phyloP scores from a whole-genome alignment of 2,329 filamentous ascomycete species.

The Aspergillus hortae region DNA sequence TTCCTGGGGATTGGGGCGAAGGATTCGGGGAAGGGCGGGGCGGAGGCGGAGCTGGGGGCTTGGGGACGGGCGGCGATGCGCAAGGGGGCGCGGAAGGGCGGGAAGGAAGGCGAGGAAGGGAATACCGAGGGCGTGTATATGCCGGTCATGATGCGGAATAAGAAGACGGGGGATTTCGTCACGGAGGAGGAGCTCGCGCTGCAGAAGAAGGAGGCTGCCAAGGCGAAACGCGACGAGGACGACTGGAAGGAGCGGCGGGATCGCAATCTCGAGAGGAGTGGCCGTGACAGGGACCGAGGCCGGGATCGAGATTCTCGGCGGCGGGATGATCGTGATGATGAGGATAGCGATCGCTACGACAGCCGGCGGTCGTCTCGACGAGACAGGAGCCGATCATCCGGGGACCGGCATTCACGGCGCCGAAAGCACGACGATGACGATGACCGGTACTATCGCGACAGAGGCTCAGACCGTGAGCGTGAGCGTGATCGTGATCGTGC shows the following conservation, averaged over 20 bases:
- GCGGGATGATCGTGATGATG: conserved; percentile 30
- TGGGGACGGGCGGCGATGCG: conserved; percentile 67
- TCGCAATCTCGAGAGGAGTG: conserved; percentile 40
- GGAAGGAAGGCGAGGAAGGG: conserved; percentile 41
- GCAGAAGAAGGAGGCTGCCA: conserved; percentile 46
- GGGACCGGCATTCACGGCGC: conserved; percentile 33
- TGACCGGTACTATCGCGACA: conserved; percentile 33
- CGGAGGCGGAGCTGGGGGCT: conserved; percentile 69
- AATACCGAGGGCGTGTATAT: conserved; percentile 53
- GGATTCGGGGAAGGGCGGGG: conserved; percentile 53
- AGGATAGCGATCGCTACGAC: conserved; percentile 32
- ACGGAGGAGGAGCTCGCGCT: conserved; percentile 60
- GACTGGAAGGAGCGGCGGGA: conserved; percentile 46
- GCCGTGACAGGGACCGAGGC: conserved; percentile 34
- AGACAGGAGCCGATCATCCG: conserved; percentile 34
- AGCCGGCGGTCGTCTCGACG: conserved; percentile 36
- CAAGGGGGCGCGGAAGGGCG: conserved; percentile 55
- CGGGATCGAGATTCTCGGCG: conserved; percentile 31
- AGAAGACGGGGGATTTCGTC: conserved; percentile 59
- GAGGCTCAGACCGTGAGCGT: conserved; percentile 20
- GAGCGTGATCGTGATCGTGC: conserved; percentile 36
- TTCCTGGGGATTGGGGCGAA: conserved; percentile 87
- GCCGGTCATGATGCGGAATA: conserved; percentile 60
- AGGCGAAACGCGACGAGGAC: conserved; percentile 41
- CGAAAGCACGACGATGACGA: conserved; percentile 38